phyloP scores from a whole-genome alignment of 441 rosid genomes.

The Erodium texanum region DNA sequence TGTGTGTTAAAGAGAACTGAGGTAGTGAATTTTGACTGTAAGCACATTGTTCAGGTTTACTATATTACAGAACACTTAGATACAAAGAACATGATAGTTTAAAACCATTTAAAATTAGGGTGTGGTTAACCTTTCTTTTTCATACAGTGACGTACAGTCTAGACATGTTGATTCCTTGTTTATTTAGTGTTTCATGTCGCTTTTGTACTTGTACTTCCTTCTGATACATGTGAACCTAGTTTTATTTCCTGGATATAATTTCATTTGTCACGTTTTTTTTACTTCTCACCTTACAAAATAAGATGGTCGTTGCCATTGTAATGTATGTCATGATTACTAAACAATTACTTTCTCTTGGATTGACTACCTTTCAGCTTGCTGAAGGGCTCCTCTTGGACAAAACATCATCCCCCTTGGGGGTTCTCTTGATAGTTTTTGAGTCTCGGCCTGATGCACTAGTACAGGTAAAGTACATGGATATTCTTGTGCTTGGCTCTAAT shows the following conservation, averaged over 20 bases:
- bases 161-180: neutral
- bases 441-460: constrained; percentile 96
- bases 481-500: neutral
- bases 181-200: neutral
- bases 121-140: neutral
- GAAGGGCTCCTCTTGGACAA: constrained; percentile 88
- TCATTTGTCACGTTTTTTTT: neutral
- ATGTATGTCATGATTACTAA: neutral
- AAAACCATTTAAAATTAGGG: neutral
- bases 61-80: neutral
- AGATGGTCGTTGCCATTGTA: neutral
- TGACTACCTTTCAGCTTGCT: constrained; percentile 46
- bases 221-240: neutral
- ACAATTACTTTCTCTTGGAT: neutral
- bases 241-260: neutral
- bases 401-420: constrained; percentile 92
- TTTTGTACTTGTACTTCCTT: neutral
- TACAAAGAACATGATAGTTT: neutral
- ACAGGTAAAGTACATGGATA: constrained; percentile 41
- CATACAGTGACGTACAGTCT: neutral
- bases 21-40: constrained; percentile 37
- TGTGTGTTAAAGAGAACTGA: constrained; percentile 67
- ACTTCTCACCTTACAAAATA: neutral
- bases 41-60: neutral
- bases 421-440: constrained; percentile 89